Base-by-base conservation (phyloP, 805 yeast species). In the Monosporozyma yasuniensis region DNA sequence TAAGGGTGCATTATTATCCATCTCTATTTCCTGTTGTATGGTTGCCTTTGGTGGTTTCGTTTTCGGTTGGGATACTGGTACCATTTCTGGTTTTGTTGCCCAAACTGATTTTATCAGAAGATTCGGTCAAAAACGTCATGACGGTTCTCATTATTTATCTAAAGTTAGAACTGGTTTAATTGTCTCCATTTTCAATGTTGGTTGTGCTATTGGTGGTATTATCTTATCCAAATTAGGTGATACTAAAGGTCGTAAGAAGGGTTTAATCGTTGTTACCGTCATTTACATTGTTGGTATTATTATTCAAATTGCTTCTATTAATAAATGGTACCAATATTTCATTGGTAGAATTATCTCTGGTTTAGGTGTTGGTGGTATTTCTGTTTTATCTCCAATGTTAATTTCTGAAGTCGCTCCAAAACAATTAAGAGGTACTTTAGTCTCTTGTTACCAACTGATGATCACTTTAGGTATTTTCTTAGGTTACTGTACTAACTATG, bases 31-130 rank as follows among this genome's bases (percentile, higher is more conserved):
- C 25, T 68, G 72, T 62, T 39, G 62, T n/a, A 59, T 68, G 66
- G 78, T 83, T 55, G 85, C 87, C 30, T 83, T 83, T 54, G 88
- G 87, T 70, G 90, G 89, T 44, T 83, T 79, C 63, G 82, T 83
- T 43, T 83, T 81, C 59, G 90, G 90, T 55, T 83, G 84, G 78
- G 90, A 83, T 71, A 82, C 88, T 42, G 89, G 89, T 73, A 83
- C 89, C 54, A 81, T 83, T 63, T 79, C 86, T 19, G 88, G 88
- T 54, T 81, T 83, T 58, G 83, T 81, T 47, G 77, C 78, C 59
- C 68, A 67, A 59, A 55, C 56, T 9, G 64, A 61, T 49, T 61
- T 56, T 51, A 34, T 59, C 4, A 49, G 60, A 39, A 56, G 65
- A 47, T 60, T 61, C 49, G 65, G 65, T 11, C 53, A 51, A 47